Evolutionary conservation across 352 stramenopile genomes (phyloP).

Genomic region (Stramenopiles sp.): DNA sequence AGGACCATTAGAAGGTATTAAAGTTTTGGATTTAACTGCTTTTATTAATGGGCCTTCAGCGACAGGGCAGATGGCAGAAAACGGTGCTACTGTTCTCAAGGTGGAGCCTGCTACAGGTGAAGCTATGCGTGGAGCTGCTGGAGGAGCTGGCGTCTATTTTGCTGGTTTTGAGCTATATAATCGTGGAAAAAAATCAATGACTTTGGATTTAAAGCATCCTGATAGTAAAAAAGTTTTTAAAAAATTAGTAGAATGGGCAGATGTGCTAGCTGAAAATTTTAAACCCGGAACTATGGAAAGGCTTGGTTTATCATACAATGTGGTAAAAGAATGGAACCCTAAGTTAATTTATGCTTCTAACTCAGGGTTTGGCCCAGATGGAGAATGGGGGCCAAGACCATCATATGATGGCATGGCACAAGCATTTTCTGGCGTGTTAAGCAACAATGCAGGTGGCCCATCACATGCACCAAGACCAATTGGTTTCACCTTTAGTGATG

Average conservation of each 20-base stretch:
- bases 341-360: conserved; percentile 54
- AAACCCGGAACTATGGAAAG: conserved; percentile 54
- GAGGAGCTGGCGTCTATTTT: conserved; percentile 28
- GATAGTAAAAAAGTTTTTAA: conserved; percentile 35
- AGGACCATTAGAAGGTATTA: too few relatives aligned
- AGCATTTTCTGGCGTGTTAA: neutral
- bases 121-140: conserved; percentile 47
- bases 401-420: neutral
- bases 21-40: conserved; percentile 17
- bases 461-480: neutral
- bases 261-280: conserved; percentile 68
- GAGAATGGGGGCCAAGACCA: conserved; percentile 23
- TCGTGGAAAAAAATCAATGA: conserved; percentile 56
- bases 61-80: conserved; percentile 48
- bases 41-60: conserved; percentile 15
- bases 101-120: conserved; percentile 50
- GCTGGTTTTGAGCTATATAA: conserved; percentile 55
- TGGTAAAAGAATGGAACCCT: conserved; percentile 43
- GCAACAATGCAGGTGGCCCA: neutral
- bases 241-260: conserved; percentile 25
- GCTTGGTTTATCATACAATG: conserved; percentile 46
- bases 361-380: conserved; percentile 51
- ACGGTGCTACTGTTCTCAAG: conserved; percentile 66
- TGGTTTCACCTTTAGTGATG: neutral
- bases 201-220: conserved; percentile 47